Conservation (phyloP, 2,329 filamentous ascomycete species). For the Madurella fahalii region DNA sequence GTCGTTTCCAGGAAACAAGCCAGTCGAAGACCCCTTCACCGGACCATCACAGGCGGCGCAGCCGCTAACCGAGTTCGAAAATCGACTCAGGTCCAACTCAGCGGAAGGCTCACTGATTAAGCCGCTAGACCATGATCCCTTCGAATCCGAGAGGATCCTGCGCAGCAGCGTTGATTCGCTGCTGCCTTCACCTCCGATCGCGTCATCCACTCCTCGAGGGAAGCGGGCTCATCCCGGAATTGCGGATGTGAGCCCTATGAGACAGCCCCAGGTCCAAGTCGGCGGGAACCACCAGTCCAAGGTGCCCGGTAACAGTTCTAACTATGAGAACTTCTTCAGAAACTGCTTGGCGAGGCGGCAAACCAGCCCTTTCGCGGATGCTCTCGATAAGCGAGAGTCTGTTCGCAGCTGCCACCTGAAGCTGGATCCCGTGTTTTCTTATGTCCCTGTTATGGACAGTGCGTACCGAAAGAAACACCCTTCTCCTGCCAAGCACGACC, state of each 20-base stretch:
- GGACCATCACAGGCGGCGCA: neutral
- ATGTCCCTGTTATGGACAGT: slow-evolving; percentile 1
- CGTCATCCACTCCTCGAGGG: slow-evolving; percentile 22
- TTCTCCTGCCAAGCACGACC: slow-evolving; percentile 40
- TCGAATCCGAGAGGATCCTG: slow-evolving; percentile 33
- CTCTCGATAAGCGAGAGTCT: neutral
- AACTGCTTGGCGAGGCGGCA: neutral
- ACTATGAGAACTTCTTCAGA: neutral
- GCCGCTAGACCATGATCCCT: slow-evolving; percentile 21
- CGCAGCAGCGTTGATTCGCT: slow-evolving; percentile 20
- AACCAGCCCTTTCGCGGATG: neutral
- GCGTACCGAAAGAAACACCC: slow-evolving; percentile 39
- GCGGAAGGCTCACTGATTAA: neutral
- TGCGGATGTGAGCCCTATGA: too few species aligned
- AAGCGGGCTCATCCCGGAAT: neutral
- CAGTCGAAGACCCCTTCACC: slow-evolving; percentile 24
- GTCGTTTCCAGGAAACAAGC: too few species aligned
- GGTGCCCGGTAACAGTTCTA: neutral
- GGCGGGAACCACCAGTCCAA: neutral
- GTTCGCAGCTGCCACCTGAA: neutral
- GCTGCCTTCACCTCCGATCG: slow-evolving; percentile 19
- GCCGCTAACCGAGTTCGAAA: neutral
- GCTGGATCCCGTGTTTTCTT: neutral
- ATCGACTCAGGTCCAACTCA: neutral
- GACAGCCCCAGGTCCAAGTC: neutral